Evolutionary conservation across 2,329 filamentous ascomycete genomes (phyloP).

Genomic region (Ascochyta clinopodiicola): DNA sequence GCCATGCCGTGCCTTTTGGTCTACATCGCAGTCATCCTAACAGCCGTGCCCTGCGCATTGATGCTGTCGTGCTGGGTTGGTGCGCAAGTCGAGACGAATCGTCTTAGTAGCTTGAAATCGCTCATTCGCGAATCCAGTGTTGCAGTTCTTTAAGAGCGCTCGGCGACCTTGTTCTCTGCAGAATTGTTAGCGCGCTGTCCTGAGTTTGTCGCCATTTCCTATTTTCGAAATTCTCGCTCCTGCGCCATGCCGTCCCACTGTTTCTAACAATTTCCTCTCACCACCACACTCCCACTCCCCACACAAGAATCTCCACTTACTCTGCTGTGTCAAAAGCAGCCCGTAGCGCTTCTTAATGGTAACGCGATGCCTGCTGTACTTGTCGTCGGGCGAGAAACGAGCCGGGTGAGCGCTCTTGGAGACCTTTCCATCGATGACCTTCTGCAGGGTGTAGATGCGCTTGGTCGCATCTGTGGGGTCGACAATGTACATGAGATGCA

Average conservation of each 20-base stretch:
- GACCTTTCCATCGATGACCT: conserved; percentile 79
- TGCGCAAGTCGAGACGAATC: not conserved
- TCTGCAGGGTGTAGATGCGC: conserved; percentile 94
- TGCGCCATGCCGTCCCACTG: not conserved
- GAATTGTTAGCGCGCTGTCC: not conserved
- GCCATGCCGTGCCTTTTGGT: conserved; percentile 20
- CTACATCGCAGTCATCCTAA: conserved; percentile 12
- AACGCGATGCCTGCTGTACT: conserved; percentile 93
- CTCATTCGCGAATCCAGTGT: not conserved
- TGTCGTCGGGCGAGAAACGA: conserved; percentile 96
- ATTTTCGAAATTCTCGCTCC: not conserved
- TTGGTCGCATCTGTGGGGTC: conserved; percentile 72
- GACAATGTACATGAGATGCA: conserved; percentile 87
- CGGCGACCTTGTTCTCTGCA: conserved; percentile 38
- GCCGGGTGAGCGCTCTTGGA: conserved; percentile 97
- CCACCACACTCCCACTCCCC: not conserved
- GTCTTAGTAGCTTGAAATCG: not conserved
- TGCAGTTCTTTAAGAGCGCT: conserved; percentile 17
- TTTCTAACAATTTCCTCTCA: not conserved
- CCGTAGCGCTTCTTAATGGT: conserved; percentile 94
- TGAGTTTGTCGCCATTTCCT: not conserved
- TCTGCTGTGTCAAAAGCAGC: conserved; percentile 82
- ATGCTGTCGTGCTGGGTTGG: not conserved
- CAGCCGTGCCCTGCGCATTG: not conserved
- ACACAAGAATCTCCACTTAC: conserved; percentile 45